phyloP scores from a whole-genome alignment of 257 asterid species.

The Petrea volubilis region DNA sequence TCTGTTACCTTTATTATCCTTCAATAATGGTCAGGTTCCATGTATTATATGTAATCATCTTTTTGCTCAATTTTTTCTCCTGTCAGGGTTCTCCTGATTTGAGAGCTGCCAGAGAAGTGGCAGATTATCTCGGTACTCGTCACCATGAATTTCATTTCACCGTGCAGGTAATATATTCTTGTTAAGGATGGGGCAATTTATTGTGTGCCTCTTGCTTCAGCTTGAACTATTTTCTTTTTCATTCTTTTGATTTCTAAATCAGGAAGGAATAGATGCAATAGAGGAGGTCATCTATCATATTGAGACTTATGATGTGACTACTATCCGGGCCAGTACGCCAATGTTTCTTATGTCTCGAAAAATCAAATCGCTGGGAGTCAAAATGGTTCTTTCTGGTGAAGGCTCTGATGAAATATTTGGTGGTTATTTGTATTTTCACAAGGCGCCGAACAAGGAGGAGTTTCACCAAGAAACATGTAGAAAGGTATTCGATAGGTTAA shows the following conservation, averaged over 20 bases:
- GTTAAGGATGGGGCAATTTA: neutral
- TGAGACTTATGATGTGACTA: constrained; percentile 98
- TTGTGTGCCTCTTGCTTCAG: neutral
- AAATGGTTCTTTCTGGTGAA: constrained; percentile 99
- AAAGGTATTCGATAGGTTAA: constrained; percentile 51
- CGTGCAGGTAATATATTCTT: constrained; percentile 68
- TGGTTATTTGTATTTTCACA: constrained; percentile 93
- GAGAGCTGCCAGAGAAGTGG: constrained; percentile 96
- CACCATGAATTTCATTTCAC: constrained; percentile 96
- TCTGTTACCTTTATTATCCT: neutral
- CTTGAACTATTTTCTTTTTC: constrained; percentile 13
- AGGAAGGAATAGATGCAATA: constrained; percentile 98
- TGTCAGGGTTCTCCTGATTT: constrained; percentile 93
- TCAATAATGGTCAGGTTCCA: neutral
- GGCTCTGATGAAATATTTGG: constrained; percentile 99
- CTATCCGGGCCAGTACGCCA: constrained; percentile 97
- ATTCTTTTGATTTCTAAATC: constrained; percentile 38
- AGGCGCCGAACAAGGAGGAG: constrained; percentile 97
- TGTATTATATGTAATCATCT: neutral
- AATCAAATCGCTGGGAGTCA: constrained; percentile 92
- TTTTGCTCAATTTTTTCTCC: constrained; percentile 9
- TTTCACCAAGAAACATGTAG: constrained; percentile 93
- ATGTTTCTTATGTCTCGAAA: constrained; percentile 98
- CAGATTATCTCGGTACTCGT: constrained; percentile 90
- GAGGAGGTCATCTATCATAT: constrained; percentile 93